phyloP scores from a whole-genome alignment of 176 grass and related monocot genomes.

The Pharus latifolius region DNA sequence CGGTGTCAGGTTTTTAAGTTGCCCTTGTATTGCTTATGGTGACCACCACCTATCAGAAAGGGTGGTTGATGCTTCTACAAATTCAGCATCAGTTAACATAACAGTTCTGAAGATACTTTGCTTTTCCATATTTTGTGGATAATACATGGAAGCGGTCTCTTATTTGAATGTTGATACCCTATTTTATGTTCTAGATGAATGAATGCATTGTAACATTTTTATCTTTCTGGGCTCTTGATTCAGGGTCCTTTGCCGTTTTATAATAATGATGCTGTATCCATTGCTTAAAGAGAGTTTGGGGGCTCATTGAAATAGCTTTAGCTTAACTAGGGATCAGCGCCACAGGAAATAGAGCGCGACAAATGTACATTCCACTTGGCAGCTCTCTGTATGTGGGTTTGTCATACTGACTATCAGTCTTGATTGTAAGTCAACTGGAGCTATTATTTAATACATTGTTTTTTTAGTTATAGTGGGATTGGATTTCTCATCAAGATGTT shows the following conservation, averaged over 20 bases:
- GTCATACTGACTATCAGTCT: neutral
- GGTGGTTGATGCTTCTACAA: constrained; percentile 14
- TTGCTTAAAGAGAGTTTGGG: constrained; percentile 14
- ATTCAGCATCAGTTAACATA: constrained; percentile 5
- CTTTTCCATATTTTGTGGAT: constrained; percentile 11
- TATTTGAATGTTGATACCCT: neutral
- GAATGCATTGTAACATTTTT: constrained; percentile 12
- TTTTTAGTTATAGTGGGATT: neutral
- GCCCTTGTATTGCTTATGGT: constrained; percentile 25
- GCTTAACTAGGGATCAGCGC: constrained; percentile 1
- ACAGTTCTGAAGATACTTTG: neutral
- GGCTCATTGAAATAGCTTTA: constrained; percentile 9
- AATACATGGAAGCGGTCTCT: neutral
- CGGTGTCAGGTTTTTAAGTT: constrained; percentile 1
- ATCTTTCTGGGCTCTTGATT: constrained; percentile 14
- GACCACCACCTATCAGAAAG: constrained; percentile 27
- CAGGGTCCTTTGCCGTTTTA: constrained; percentile 21
- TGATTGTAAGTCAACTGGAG: constrained; percentile 22
- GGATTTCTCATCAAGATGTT: constrained; percentile 1
- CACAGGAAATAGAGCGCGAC: neutral
- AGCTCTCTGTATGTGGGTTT: neutral
- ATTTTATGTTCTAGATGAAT: constrained; percentile 2
- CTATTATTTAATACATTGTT: neutral
- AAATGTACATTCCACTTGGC: neutral
- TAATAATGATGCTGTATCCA: constrained; percentile 10